Base-by-base conservation (phyloP, 2,329 filamentous ascomycete genomes). In the Colletotrichum tanaceti region DNA sequence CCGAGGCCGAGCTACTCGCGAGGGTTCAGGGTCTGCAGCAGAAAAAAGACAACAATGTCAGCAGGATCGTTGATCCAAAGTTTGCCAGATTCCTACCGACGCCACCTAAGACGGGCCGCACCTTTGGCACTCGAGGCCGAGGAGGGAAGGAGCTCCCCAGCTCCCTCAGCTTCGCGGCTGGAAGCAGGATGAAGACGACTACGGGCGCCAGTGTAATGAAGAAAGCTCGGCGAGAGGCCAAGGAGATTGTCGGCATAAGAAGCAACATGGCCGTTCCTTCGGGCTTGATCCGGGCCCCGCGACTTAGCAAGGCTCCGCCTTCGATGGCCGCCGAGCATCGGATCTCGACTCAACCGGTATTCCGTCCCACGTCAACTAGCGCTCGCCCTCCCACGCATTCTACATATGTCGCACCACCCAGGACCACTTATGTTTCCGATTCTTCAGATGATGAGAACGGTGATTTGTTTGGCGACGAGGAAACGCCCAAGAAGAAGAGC, bases 1-100 rank as follows among this genome's bases (percentile, higher is more conserved):
- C 90, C 72, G 85, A 88, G 66, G 85, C 84, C 68, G 83, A 82
- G 61, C 81, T 93, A 64, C 86, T 83, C 73, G 83, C 82, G 54
- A 85, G 86, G 49, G 80, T 91, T 53, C 83, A 85, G 16, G 86
- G 84, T 16, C 83, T 91, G 70, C 84, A 86, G 73, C 81, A 87
- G 66, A 81, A 88, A 70, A 87, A 88, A 71, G 83, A 85, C 43
- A 83, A 84, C 63, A 87, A 90, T 65, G 83, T 82, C 16, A 86
- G 86, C 68, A 85, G 83, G 66, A 83, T 92, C 44, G 82, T 91
- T 38, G 83, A 86, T 66, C 62, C 58, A 22, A 59, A 59, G 32
- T 59, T 59, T 18, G 78, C 80, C 52, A 82, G 78, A 35, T 76
- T 77, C 13, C 76, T 89, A 11, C 85, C 86, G 1, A 81, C 78